phyloP scores from a whole-genome alignment of 2,329 filamentous ascomycete genomes.

The Cordyceps pruinosa region DNA sequence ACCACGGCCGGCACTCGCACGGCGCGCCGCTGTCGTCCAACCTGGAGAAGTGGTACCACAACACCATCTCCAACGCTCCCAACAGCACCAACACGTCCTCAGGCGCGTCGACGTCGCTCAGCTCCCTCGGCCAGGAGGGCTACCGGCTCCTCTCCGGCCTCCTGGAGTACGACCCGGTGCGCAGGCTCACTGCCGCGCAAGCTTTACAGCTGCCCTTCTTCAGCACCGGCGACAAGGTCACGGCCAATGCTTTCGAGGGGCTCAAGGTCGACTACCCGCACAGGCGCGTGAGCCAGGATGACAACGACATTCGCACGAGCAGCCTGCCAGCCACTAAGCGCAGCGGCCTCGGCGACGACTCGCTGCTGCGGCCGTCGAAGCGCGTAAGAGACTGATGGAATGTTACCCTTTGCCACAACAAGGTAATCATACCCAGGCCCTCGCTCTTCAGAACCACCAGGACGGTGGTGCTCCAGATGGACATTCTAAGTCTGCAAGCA shows the following conservation, averaged over 20 bases:
- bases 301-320: slow-evolving; percentile 88
- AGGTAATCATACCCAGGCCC: too few relatives aligned
- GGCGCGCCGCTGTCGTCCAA: slow-evolving; percentile 33
- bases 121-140: slow-evolving; percentile 66
- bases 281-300: slow-evolving; percentile 83
- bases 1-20: slow-evolving; percentile 23
- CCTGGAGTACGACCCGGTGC: slow-evolving; percentile 87
- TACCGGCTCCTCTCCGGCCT: slow-evolving; percentile 75
- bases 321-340: slow-evolving; percentile 88
- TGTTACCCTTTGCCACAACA: too few relatives aligned
- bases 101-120: slow-evolving; percentile 35
- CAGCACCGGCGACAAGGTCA: slow-evolving; percentile 63
- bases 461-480: too few relatives aligned
- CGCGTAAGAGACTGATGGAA: slow-evolving; percentile 51
- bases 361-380: slow-evolving; percentile 56
- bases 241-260: slow-evolving; percentile 83
- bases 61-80: slow-evolving; percentile 54
- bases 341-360: slow-evolving; percentile 76
- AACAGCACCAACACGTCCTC: slow-evolving; percentile 40
- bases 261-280: slow-evolving; percentile 84
- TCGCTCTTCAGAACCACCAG: too few relatives aligned
- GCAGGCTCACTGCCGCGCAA: slow-evolving; percentile 77
- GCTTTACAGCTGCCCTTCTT: slow-evolving; percentile 93
- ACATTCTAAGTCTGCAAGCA: too few relatives aligned
- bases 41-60: slow-evolving; percentile 76